Evolutionary conservation across 768 basidiomycete species (phyloP).

Genomic region (Holtermanniella nyarrowii): DNA sequence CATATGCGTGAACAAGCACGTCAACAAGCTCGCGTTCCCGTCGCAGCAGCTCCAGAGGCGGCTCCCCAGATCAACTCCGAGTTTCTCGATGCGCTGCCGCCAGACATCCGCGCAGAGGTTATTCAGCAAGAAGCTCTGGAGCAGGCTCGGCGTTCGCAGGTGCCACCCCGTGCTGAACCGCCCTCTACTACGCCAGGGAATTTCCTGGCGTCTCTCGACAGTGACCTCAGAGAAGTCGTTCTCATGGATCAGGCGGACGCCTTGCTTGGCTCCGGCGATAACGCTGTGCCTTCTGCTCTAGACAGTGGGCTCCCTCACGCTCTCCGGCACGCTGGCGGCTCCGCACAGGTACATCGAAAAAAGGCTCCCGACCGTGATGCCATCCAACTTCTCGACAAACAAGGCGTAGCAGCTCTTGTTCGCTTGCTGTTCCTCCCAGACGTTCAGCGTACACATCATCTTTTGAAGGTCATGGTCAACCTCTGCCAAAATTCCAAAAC

Average conservation of each 20-base stretch:
- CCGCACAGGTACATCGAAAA: background rate
- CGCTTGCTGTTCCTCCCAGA: conserved; percentile 95
- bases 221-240: conserved; percentile 78
- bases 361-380: conserved; percentile 57
- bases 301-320: conserved; percentile 56
- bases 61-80: conserved; percentile 85
- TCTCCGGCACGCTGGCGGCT: background rate
- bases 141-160: conserved; percentile 49
- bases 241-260: conserved; percentile 55
- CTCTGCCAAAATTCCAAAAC: conserved; percentile 91
- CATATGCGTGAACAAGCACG: conserved; percentile 69
- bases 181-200: conserved; percentile 44
- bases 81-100: conserved; percentile 90
- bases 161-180: conserved; percentile 33
- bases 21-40: conserved; percentile 55
- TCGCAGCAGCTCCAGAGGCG: conserved; percentile 41
- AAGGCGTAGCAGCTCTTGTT: conserved; percentile 76
- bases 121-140: conserved; percentile 89
- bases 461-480: conserved; percentile 85
- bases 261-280: background rate
- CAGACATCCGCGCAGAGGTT: conserved; percentile 92
- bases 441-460: conserved; percentile 66
- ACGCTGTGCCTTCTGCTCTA: conserved; percentile 39
- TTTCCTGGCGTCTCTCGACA: conserved; percentile 86
- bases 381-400: conserved; percentile 82